phyloP scores from a whole-genome alignment of 345 rosid genomes.

The Camelina neglecta region DNA sequence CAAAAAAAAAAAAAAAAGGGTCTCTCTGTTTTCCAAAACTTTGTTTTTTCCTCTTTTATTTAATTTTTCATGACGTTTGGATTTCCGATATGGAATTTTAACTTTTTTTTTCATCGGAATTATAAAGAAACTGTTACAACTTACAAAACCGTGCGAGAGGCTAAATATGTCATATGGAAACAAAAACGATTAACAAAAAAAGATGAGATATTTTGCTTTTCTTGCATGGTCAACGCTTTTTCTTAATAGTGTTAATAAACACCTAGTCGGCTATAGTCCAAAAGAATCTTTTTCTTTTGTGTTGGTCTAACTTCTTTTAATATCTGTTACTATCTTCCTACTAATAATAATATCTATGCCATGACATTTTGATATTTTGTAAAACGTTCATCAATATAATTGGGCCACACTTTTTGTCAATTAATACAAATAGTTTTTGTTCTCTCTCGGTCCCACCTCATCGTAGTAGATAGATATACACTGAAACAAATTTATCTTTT shows the following conservation, averaged over 20 bases:
- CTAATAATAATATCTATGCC: too few relatives aligned
- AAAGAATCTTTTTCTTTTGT: too few relatives aligned
- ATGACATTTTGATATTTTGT: background rate
- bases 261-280: too few relatives aligned
- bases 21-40: too few relatives aligned
- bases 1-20: too few relatives aligned
- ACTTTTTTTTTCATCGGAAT: too few relatives aligned
- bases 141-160: background rate
- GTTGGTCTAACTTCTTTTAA: background rate
- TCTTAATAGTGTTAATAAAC: background rate
- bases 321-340: background rate
- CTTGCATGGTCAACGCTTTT: background rate
- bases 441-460: conserved; percentile 20
- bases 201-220: background rate
- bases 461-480: conserved; percentile 29
- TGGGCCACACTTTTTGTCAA: conserved; percentile 22
- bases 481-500: background rate
- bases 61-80: background rate
- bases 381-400: background rate
- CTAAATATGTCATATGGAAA: too few relatives aligned
- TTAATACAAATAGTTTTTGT: background rate
- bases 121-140: too few relatives aligned
- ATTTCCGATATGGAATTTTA: background rate
- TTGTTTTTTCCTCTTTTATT: too few relatives aligned
- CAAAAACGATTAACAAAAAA: too few relatives aligned